phyloP scores from a whole-genome alignment of 2,329 filamentous ascomycete species.

The Fusarium citri region DNA sequence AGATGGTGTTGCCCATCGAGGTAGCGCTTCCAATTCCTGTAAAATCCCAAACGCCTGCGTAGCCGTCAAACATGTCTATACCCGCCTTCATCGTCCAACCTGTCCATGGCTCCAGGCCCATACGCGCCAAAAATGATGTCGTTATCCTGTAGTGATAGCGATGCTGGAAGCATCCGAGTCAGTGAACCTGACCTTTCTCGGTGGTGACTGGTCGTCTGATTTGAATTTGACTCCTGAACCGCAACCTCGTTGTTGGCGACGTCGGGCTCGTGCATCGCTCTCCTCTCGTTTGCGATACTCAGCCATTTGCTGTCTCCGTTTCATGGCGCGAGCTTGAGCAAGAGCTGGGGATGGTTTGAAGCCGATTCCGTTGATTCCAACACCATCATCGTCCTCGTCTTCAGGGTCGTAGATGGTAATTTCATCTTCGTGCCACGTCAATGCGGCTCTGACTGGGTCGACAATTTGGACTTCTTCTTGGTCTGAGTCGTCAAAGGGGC shows the following conservation, averaged over 20 bases:
- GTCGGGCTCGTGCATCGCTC: slow-evolving; percentile 66
- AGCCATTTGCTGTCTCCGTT: slow-evolving; percentile 69
- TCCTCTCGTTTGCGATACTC: slow-evolving; percentile 72
- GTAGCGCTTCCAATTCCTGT: slow-evolving; percentile 1
- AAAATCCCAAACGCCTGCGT: slow-evolving; percentile 32
- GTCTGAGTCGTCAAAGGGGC: slow-evolving; percentile 38
- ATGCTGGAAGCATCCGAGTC: slow-evolving; percentile 53
- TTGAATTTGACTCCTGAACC: slow-evolving; percentile 45
- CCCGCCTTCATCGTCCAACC: not conserved
- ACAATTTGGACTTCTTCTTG: slow-evolving; percentile 55
- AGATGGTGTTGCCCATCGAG: not conserved
- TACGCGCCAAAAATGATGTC: not conserved
- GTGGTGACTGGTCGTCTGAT: slow-evolving; percentile 36
- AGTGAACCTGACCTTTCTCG: slow-evolving; percentile 55
- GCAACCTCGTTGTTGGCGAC: slow-evolving; percentile 63
- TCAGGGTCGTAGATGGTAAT: slow-evolving; percentile 74
- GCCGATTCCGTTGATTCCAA: slow-evolving; percentile 74
- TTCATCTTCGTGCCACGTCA: slow-evolving; percentile 76
- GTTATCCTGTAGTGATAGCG: slow-evolving; percentile 49
- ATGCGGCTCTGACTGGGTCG: slow-evolving; percentile 67
- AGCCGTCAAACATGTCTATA: slow-evolving; percentile 12
- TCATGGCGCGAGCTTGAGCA: slow-evolving; percentile 67
- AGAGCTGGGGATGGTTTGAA: slow-evolving; percentile 73
- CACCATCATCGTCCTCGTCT: slow-evolving; percentile 74
- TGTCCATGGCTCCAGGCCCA: not conserved